A percentile compares a stretch with the other conserved stretches of the same genome.
phyloP scores from a whole-genome alignment of 164 flowering plant species.

The Piper betle region DNA sequence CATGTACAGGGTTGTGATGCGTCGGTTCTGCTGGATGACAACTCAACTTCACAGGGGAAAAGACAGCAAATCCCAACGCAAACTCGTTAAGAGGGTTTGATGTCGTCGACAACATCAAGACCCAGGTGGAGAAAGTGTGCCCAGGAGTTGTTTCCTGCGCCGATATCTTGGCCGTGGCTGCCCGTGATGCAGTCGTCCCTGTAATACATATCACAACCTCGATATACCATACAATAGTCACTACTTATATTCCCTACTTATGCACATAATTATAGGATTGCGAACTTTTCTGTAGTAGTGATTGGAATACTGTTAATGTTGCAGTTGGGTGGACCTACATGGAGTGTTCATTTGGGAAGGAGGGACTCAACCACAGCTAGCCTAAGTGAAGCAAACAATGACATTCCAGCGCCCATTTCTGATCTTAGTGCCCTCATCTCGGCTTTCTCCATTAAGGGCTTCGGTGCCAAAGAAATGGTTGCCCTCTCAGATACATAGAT shows the following conservation, averaged over 20 bases:
- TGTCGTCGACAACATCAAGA: constrained; percentile 7
- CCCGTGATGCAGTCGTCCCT: constrained; percentile 8
- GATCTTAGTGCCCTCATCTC: constrained; percentile 5
- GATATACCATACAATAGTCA: no score
- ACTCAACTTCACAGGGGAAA: constrained; percentile 7
- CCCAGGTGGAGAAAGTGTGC: constrained; percentile 4
- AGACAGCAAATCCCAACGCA: constrained; percentile 2
- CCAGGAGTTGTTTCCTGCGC: constrained; percentile 8
- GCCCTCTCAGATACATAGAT: constrained; percentile 5
- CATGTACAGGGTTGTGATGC: constrained; percentile 6
- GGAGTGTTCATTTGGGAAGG: constrained; percentile 7
- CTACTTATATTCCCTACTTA: no score
- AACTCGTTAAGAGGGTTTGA: constrained; percentile 6
- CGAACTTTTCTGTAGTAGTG: not conserved
- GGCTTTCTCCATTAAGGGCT: constrained; percentile 4
- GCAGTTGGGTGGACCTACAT: constrained; percentile 9
- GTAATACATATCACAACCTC: not conserved
- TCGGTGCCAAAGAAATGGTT: constrained; percentile 5
- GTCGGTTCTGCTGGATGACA: constrained; percentile 7
- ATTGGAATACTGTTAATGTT: not conserved
- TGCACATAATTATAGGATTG: not conserved
- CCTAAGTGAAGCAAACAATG: constrained; percentile 4
- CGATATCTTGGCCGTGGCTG: constrained; percentile 7
- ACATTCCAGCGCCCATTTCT: constrained; percentile 1
- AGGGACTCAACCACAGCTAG: constrained; percentile 11